These are phyloP conservation scores for Santalum album DNA, from an alignment of 164 flowering plant genomes.

Conservation along the genomic window DNA sequence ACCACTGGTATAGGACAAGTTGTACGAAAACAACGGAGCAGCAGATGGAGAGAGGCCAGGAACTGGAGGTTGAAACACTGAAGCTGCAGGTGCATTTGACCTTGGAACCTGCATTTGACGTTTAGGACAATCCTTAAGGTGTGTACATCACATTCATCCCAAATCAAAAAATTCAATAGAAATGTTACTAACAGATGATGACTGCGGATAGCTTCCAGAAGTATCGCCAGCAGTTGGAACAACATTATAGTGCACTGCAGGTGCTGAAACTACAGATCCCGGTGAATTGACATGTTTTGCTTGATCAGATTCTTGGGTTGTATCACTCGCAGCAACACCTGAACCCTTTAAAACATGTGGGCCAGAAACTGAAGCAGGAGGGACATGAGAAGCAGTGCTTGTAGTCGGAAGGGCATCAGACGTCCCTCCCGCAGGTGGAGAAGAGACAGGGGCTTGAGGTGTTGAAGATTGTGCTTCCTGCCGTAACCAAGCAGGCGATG, in stretches of 20 bases:
- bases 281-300: conserved; percentile 16
- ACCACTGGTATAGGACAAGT: conserved; percentile 16
- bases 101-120: conserved; percentile 13
- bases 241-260: conserved; percentile 26
- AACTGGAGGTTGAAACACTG: conserved; percentile 21
- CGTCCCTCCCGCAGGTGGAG: conserved; percentile 5
- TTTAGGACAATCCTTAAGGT: neutral
- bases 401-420: conserved; percentile 14
- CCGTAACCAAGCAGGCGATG: conserved; percentile 14
- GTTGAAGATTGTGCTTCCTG: conserved; percentile 17
- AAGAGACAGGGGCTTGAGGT: conserved; percentile 14
- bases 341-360: conserved; percentile 12
- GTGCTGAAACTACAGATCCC: conserved; percentile 17
- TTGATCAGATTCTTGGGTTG: conserved; percentile 15
- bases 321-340: conserved; percentile 13
- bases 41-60: conserved; percentile 19
- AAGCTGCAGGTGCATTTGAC: conserved; percentile 11
- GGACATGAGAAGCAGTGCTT: conserved; percentile 12
- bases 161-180: neutral
- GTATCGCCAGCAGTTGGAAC: conserved; percentile 9
- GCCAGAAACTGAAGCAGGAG: conserved; percentile 13
- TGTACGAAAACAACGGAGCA: conserved; percentile 28
- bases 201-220: conserved; percentile 20
- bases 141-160: neutral
- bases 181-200: conserved; percentile 22